These are phyloP conservation scores for Hanseniaspora uvarum DNA, from an alignment of 1,139 yeast genomes.

Conservation along the genomic window DNA sequence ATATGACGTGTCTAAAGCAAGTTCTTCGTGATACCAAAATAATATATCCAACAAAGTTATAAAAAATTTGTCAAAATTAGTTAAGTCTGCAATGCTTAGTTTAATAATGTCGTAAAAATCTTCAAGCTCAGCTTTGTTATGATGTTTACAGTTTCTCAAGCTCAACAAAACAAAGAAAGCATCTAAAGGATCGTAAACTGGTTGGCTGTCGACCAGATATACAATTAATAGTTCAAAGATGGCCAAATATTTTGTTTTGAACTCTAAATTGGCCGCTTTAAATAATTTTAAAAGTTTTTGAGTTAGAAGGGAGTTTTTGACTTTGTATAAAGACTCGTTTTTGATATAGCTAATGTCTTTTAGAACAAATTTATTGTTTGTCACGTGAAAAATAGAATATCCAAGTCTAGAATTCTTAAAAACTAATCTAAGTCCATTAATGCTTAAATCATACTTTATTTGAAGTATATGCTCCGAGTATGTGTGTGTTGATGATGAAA, in stretches of 20 bases:
- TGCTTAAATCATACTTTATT: not conserved
- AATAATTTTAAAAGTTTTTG: not conserved
- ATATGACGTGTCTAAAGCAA: not conserved
- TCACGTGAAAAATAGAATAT: not conserved
- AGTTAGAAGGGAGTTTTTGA: not conserved
- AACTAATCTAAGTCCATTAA: not conserved
- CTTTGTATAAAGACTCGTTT: not conserved
- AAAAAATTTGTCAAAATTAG: not conserved
- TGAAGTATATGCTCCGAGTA: not conserved
- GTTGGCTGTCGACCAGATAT: not conserved
- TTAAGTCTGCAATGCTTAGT: not conserved
- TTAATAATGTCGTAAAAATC: not conserved
- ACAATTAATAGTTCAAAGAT: not conserved
- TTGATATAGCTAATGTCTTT: not conserved
- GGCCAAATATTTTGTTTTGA: not conserved
- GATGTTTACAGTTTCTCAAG: not conserved
- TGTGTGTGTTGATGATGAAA: not conserved
- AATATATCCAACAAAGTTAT: not conserved
- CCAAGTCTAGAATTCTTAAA: not conserved
- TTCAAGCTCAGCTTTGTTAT: not conserved
- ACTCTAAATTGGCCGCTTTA: not conserved
- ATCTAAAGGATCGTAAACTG: not conserved
- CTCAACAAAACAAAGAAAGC: not conserved
- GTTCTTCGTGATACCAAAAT: constrained; percentile 4
- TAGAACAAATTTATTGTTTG: not conserved